These are phyloP conservation scores for Solanum hybrid DNA, from an alignment of 305 asterid genomes.

Conservation along the genomic window DNA sequence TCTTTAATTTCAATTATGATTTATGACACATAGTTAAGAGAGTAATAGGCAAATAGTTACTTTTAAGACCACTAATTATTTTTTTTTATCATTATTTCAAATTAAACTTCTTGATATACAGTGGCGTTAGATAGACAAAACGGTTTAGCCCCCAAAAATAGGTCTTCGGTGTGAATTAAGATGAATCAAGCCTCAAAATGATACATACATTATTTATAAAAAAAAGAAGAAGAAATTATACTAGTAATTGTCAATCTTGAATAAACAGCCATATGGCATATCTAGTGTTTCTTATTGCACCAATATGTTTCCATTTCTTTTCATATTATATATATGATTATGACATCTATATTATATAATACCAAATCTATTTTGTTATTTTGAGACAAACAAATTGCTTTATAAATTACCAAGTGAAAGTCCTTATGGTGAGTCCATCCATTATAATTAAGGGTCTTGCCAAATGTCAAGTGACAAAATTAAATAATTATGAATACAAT, in stretches of 20 bases:
- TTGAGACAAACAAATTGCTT: neutral
- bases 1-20: neutral
- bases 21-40: neutral
- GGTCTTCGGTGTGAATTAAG: fast-evolving
- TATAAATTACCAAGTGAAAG: neutral
- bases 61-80: neutral
- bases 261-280: neutral
- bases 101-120: neutral
- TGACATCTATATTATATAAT: neutral
- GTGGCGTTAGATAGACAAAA: fast-evolving
- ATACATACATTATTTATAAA: fast-evolving
- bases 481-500: neutral
- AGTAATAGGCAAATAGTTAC: neutral
- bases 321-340: neutral
- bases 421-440: neutral
- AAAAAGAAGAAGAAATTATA: neutral
- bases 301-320: neutral
- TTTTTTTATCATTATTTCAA: neutral
- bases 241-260: neutral
- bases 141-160: neutral
- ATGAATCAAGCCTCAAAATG: neutral
- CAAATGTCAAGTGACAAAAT: neutral
- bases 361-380: neutral
- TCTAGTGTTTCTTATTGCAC: neutral
- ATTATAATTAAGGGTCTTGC: neutral